Evolutionary conservation across 768 basidiomycete genomes (phyloP), one percentile per base, ranked within the genome.

Genomic region (Scleroderma citrinum): DNA sequence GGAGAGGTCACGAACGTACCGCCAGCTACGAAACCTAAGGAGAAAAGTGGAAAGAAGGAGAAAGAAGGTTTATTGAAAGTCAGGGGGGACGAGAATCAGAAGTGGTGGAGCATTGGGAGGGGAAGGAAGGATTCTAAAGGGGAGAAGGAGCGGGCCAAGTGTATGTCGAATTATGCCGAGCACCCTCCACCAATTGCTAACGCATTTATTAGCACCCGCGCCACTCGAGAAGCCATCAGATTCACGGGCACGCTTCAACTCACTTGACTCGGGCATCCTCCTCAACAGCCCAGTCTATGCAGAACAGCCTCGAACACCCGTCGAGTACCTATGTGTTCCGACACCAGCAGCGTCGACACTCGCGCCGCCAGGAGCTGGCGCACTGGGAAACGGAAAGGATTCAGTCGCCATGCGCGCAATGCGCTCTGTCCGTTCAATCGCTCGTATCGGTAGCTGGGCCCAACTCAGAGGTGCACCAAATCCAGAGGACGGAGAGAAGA

Each of bases 101-200:
- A 82, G 64, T 91, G 87, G 87, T 91, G 87, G 89, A 90, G 77
- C 53, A 82, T 91, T 50, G 82, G 85, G 6, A 69, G 85, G 13
- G 85, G 85, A 10, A 68, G 83, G 56, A 88, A 82, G 60, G 87
- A 86, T 48, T 81, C 79, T 16, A 86, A 87, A 62, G 82, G 82
- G 58, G 72, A 68, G 14, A 75, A 74, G 54, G 65, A 70, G 53
- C 66, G 71, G 45, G 65, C 69, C 23, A 70, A 70, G 51, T 47
- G 65, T 66, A 42, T 57, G 55, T 52, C 5, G 1, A 16, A 40
- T 12, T 2, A n/a, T 20, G 44, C 8, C 12, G 16, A 14, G 29
- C 35, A 31, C 29, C n/a, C n/a, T 44, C 1, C 14, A 44, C 21
- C 17, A 44, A 17, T 3, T 34, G 8, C 41, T 61, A 23, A 67